Conservation (phyloP, 331 rosid genomes). For the Acacia concinna region DNA sequence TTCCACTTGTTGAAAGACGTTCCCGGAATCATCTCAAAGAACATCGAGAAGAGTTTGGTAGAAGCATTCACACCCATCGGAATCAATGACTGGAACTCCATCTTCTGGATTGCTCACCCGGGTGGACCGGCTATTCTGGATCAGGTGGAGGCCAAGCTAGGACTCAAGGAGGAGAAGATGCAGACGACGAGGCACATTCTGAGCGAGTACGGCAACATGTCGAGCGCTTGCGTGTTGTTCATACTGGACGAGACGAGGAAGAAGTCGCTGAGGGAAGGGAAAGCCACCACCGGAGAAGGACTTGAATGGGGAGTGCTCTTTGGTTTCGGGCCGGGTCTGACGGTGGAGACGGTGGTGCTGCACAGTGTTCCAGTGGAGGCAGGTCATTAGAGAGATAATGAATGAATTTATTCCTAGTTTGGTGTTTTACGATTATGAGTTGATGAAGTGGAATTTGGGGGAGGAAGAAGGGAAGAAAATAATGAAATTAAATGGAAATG, state of each 20-base stretch:
- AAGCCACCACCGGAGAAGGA: constrained; percentile 15
- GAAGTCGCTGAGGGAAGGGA: constrained; percentile 6
- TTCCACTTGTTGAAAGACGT: constrained; percentile 31
- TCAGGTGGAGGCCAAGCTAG: constrained; percentile 34
- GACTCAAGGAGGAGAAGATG: constrained; percentile 30
- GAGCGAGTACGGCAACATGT: constrained; percentile 43
- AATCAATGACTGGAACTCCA: constrained; percentile 33
- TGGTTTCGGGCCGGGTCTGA: constrained; percentile 27
- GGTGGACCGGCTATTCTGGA: constrained; percentile 37
- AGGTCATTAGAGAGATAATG: background rate
- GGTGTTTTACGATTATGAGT: background rate
- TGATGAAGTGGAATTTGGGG: background rate
- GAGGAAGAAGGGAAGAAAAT: background rate
- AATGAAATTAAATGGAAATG: background rate
- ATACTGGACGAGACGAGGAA: constrained; percentile 8
- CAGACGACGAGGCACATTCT: constrained; percentile 28
- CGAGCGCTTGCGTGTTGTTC: constrained; percentile 35
- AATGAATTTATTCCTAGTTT: background rate
- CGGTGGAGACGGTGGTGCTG: constrained; percentile 25
- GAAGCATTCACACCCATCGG: constrained; percentile 35
- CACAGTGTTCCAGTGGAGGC: constrained; percentile 13
- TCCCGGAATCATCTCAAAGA: constrained; percentile 29
- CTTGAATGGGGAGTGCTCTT: constrained; percentile 20
- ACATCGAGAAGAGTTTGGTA: constrained; percentile 22
- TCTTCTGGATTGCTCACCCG: constrained; percentile 41